Evolutionary conservation across 441 rosid genomes (phyloP).

Genomic region (Pelargonium exstipulatum): DNA sequence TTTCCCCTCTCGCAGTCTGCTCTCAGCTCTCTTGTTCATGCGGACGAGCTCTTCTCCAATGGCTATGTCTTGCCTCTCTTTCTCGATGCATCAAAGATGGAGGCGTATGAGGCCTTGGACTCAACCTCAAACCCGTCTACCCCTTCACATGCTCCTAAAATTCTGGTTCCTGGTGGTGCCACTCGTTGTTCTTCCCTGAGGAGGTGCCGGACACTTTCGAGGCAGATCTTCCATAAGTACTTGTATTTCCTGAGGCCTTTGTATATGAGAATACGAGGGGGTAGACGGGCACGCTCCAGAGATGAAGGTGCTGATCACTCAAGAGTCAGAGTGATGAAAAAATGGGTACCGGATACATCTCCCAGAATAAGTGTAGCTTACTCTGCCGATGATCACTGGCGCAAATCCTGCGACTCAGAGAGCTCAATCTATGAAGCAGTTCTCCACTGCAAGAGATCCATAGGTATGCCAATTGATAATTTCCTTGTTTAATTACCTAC

Average conservation of each 20-base stretch:
- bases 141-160: slow-evolving; percentile 26
- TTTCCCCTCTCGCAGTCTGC: slow-evolving; percentile 55
- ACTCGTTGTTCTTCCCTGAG: slow-evolving; percentile 37
- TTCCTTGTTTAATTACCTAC: neutral
- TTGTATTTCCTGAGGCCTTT: slow-evolving; percentile 66
- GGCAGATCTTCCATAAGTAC: slow-evolving; percentile 53
- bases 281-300: slow-evolving; percentile 37
- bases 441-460: slow-evolving; percentile 91
- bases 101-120: slow-evolving; percentile 30
- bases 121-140: slow-evolving; percentile 27
- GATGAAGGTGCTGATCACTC: slow-evolving; percentile 29
- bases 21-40: slow-evolving; percentile 49
- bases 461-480: slow-evolving; percentile 37
- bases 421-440: slow-evolving; percentile 95
- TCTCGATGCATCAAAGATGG: slow-evolving; percentile 29
- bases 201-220: slow-evolving; percentile 50
- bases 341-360: slow-evolving; percentile 48
- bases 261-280: slow-evolving; percentile 40
- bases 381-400: slow-evolving; percentile 61
- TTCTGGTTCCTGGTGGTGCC: slow-evolving; percentile 25
- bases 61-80: slow-evolving; percentile 66
- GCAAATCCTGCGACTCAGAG: slow-evolving; percentile 85
- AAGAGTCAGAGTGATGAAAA: slow-evolving; percentile 38
- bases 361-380: slow-evolving; percentile 64
- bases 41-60: slow-evolving; percentile 76